Evolutionary conservation across 2,329 filamentous ascomycete species (phyloP).

Genomic region (Fusarium aywerte): DNA sequence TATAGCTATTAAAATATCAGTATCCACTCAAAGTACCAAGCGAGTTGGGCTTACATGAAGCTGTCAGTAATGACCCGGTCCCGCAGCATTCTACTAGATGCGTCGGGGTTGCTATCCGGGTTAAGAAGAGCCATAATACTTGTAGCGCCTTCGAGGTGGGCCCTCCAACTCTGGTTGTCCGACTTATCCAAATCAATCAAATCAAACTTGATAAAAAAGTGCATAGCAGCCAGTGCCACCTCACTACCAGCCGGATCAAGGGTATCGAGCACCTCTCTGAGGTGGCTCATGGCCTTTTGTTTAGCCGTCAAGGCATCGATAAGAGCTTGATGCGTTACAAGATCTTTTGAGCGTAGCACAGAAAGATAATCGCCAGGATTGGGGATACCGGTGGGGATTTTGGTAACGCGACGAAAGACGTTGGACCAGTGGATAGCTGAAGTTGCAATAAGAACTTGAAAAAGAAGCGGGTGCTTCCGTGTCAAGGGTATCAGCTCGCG

Average conservation of each 20-base stretch:
- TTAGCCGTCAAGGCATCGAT: conserved; percentile 61
- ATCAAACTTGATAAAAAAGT: conserved; percentile 64
- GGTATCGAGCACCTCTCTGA: conserved; percentile 55
- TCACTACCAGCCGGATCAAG: conserved; percentile 56
- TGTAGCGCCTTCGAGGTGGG: conserved; percentile 59
- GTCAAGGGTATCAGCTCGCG: conserved; percentile 61
- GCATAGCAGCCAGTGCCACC: conserved; percentile 59
- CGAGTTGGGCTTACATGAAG: conserved; percentile 55
- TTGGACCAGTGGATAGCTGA: conserved; percentile 63
- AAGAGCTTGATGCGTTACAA: conserved; percentile 54
- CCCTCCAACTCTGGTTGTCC: conserved; percentile 56
- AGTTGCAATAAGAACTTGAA: conserved; percentile 61
- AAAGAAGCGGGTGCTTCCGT: conserved; percentile 57
- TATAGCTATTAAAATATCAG: conserved; percentile 50
- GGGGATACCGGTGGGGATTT: conserved; percentile 47
- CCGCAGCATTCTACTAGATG: conserved; percentile 52
- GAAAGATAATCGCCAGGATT: conserved; percentile 53
- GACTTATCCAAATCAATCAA: conserved; percentile 60
- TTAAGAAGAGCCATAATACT: conserved; percentile 54
- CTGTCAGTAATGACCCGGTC: conserved; percentile 62
- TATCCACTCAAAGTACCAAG: conserved; percentile 1
- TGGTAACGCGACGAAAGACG: conserved; percentile 51
- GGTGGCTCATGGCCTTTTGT: conserved; percentile 58
- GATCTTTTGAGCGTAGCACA: conserved; percentile 52
- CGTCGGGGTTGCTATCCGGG: conserved; percentile 43